Evolutionary conservation across 176 grass and related monocot species (phyloP).

Genomic region (Zea mays): DNA sequence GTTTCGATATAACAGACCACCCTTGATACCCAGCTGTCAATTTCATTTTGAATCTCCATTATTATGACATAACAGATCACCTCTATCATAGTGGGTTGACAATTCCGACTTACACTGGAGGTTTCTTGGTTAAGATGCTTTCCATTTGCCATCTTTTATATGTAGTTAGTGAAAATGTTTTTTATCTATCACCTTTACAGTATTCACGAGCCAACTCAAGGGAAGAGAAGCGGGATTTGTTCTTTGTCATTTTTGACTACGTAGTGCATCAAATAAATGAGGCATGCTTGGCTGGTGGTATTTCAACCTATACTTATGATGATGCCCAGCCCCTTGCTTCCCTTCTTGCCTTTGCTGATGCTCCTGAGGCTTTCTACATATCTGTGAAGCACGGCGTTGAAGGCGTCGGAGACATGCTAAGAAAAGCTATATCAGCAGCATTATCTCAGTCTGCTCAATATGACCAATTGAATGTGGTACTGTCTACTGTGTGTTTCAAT

Average conservation of each 20-base stretch:
- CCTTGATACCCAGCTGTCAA: neutral
- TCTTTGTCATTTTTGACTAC: conserved; percentile 88
- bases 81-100: neutral
- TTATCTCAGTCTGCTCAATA: conserved; percentile 72
- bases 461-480: conserved; percentile 74
- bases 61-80: neutral
- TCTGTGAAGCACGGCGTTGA: conserved; percentile 83
- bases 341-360: conserved; percentile 78
- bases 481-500: conserved; percentile 4
- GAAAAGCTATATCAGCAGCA: conserved; percentile 73
- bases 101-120: conserved; percentile 15
- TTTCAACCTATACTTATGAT: conserved; percentile 75
- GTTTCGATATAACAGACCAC: neutral
- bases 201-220: conserved; percentile 85
- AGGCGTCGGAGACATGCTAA: conserved; percentile 87
- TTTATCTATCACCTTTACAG: conserved; percentile 50
- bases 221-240: conserved; percentile 89
- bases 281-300: conserved; percentile 64
- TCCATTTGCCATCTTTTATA: conserved; percentile 11
- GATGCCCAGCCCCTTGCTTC: conserved; percentile 82
- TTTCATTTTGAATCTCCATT: neutral
- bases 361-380: conserved; percentile 88
- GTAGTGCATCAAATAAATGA: conserved; percentile 93
- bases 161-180: conserved; percentile 19
- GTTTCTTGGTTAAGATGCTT: conserved; percentile 17